Evolutionary conservation across 108 stramenopile species (phyloP), one percentile per base, ranked within the genome.

Genomic region (Schizochytrium sp.): DNA sequence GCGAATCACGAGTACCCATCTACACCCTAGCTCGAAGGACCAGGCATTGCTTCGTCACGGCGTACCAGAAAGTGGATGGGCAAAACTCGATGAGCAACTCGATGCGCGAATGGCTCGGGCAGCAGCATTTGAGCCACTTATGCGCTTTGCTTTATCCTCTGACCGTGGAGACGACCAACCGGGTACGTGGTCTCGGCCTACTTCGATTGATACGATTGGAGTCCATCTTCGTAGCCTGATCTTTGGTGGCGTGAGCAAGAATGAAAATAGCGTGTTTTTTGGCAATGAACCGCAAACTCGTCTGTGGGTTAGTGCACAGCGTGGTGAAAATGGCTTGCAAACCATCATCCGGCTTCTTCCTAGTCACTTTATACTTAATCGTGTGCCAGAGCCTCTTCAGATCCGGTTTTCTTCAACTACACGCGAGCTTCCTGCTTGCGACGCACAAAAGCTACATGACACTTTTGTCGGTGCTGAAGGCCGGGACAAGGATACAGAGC

Each of bases 271-370:
- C 28, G 76, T 83, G 38, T 83, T 83, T 55, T 83, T 83, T 53
- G 76, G 76, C 47, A 83, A 49, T 40, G 76, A 83, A 2, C 76
- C 76, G n/a, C 53, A 55, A 13, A 42, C 50, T 53, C 50, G 47
- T 10, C 76, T 83, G 38, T 83, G 76, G 76, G 53, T 83, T n/a
- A 83, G 76, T 53, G 76, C 76, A 42, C 76, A 83, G 53, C 76
- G 76, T 5, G 76, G 76, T 13, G 76, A 83, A 28, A 83, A 83
- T 40, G 76, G 76, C 5, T 53, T 83, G 10, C 76, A 83, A 28
- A 83, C 76, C 38, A 83, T 83, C 47, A 53, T 83, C 5, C 76
- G 76, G 17, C 76, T 83, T 40, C 28, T 83, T 10, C 76, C 76
- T 5, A 83, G 76, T 28, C 76, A 83, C 47, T 83, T 83, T 83